Evolutionary conservation across 352 stramenopile species (phyloP).

Genomic region (Pythium chondricola): DNA sequence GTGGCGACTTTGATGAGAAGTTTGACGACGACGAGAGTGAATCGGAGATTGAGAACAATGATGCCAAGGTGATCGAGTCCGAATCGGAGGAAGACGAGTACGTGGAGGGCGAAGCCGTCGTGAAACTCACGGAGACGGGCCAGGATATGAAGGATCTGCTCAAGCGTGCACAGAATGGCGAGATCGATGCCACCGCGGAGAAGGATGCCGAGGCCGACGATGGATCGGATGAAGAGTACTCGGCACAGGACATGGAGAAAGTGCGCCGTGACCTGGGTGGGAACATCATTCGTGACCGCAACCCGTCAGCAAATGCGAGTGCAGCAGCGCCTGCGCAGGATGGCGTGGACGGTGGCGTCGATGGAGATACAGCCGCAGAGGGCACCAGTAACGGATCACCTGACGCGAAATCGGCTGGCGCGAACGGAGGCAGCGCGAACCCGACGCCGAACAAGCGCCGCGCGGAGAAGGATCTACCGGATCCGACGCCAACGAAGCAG

Average conservation of each 20-base stretch:
- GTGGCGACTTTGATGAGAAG: slow-evolving; percentile 84
- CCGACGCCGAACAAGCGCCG: slow-evolving; percentile 42
- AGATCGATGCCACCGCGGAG: slow-evolving; percentile 60
- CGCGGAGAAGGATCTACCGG: slow-evolving; percentile 29
- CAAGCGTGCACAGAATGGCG: slow-evolving; percentile 66
- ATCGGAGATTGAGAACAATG: slow-evolving; percentile 72
- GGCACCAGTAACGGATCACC: slow-evolving; percentile 3
- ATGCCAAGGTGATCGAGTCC: slow-evolving; percentile 53
- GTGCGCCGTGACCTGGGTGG: slow-evolving; percentile 71
- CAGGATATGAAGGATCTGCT: slow-evolving; percentile 83
- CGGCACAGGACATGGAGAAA: slow-evolving; percentile 77
- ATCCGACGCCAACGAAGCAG: slow-evolving; percentile 36
- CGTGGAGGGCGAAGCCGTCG: slow-evolving; percentile 54
- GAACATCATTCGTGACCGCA: slow-evolving; percentile 73
- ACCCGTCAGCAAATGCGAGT: slow-evolving; percentile 14
- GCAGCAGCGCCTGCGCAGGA: slow-evolving; percentile 9
- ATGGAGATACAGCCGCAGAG: slow-evolving; percentile 1
- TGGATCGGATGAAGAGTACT: slow-evolving; percentile 59
- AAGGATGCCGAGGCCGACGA: slow-evolving; percentile 34
- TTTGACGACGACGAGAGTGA: slow-evolving; percentile 86
- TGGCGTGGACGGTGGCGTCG: slow-evolving; percentile 15
- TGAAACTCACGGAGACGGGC: slow-evolving; percentile 75
- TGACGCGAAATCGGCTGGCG: slow-evolving; percentile 11
- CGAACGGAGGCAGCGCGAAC: slow-evolving; percentile 12
- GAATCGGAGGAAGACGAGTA: slow-evolving; percentile 79